Conservation (phyloP, 257 asterid genomes). For the Anisodus tanguticus region DNA sequence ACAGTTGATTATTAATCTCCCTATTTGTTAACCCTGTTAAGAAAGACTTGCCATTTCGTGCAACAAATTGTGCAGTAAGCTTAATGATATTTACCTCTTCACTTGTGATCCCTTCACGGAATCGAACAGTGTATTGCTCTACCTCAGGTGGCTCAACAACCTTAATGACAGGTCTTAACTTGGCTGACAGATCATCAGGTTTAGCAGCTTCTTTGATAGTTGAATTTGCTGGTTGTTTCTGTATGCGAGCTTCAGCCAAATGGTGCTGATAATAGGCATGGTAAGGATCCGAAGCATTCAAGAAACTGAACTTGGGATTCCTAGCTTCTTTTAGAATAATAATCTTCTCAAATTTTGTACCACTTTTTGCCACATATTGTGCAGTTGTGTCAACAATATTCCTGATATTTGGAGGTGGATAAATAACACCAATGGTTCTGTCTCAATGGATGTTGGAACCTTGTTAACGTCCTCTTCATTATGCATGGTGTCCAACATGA, state of each 20-base stretch:
- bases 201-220: slow-evolving; percentile 54
- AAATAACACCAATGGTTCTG: slow-evolving; percentile 85
- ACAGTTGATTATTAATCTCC: slow-evolving; percentile 81
- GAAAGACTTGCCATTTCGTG: slow-evolving; percentile 85
- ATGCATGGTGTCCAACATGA: background rate
- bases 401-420: slow-evolving; percentile 90
- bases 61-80: slow-evolving; percentile 96
- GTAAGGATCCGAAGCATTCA: slow-evolving; percentile 84
- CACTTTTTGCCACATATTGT: slow-evolving; percentile 69
- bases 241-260: slow-evolving; percentile 76
- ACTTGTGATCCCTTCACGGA: slow-evolving; percentile 92
- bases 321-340: slow-evolving; percentile 75
- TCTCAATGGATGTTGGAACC: slow-evolving; percentile 66
- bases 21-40: slow-evolving; percentile 86
- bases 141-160: slow-evolving; percentile 95
- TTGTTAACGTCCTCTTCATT: slow-evolving; percentile 41
- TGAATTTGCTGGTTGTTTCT: slow-evolving; percentile 51
- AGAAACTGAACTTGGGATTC: slow-evolving; percentile 76
- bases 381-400: slow-evolving; percentile 85
- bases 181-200: slow-evolving; percentile 79
- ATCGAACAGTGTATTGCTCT: slow-evolving; percentile 83
- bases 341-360: slow-evolving; percentile 81
- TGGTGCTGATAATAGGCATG: slow-evolving; percentile 93
- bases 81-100: slow-evolving; percentile 90
- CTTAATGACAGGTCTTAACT: slow-evolving; percentile 63